A percentile compares a stretch with the other conserved stretches of the same genome.
These are phyloP conservation scores for Chytriomyces confervae DNA, from an alignment of 192 early-diverging fungal genomes.

Conservation along the genomic window DNA sequence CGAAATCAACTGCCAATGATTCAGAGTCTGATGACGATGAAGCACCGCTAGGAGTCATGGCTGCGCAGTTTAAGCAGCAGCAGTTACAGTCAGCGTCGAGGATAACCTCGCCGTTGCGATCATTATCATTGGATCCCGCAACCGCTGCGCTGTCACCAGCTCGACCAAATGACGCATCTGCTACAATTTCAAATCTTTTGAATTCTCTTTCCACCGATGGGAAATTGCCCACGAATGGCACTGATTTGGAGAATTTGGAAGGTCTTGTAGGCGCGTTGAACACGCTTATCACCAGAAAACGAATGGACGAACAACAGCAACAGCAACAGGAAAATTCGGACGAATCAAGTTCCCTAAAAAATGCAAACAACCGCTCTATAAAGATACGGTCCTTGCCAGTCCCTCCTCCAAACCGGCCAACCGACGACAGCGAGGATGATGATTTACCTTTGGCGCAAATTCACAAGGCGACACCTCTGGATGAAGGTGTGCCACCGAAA, in stretches of 20 bases:
- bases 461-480: neutral
- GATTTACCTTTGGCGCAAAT: slow-evolving; percentile 23
- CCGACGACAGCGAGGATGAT: slow-evolving; percentile 12
- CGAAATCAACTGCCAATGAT: neutral
- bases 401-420: neutral
- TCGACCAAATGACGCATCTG: neutral
- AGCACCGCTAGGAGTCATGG: slow-evolving; percentile 18
- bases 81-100: neutral
- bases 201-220: neutral
- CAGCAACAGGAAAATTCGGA: neutral
- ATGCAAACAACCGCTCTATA: neutral
- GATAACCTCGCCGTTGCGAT: neutral
- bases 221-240: neutral
- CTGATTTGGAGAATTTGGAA: slow-evolving; percentile 13
- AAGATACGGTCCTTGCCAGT: neutral
- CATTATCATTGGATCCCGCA: too few relatives aligned
- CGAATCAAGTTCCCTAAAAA: neutral
- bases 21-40: slow-evolving; percentile 11
- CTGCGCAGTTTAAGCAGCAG: slow-evolving; percentile 10
- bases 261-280: slow-evolving; percentile 7
- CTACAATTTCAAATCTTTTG: neutral
- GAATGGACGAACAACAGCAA: neutral
- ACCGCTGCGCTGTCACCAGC: neutral
- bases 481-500: neutral
- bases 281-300: neutral